These are phyloP conservation scores for Asterochloris erici DNA, from an alignment of 139 green algal species.

Conservation along the genomic window DNA sequence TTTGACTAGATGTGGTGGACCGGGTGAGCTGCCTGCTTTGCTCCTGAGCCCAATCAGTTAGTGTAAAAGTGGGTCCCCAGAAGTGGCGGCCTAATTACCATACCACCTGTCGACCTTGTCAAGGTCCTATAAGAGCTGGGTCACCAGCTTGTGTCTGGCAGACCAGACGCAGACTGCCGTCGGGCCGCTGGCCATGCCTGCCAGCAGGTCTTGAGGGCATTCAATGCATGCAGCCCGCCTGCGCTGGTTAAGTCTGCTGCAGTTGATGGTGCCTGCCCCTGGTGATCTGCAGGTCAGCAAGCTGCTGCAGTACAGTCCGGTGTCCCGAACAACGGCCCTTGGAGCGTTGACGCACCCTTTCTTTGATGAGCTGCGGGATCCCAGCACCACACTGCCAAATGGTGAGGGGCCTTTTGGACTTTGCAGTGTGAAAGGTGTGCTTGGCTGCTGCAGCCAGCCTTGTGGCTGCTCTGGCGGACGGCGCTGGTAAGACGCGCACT, in stretches of 20 bases:
- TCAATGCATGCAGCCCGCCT: background rate
- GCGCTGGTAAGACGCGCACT: too few relatives aligned
- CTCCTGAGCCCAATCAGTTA: too few relatives aligned
- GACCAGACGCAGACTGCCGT: background rate
- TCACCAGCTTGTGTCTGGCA: background rate
- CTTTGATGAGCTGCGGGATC: slow-evolving; percentile 94
- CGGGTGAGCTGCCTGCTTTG: too few relatives aligned
- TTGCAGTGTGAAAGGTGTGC: too few relatives aligned
- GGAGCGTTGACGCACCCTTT: slow-evolving; percentile 88
- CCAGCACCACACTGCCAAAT: slow-evolving; percentile 76
- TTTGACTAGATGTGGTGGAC: too few relatives aligned
- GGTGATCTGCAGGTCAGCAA: slow-evolving; percentile 61
- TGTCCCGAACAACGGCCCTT: slow-evolving; percentile 64
- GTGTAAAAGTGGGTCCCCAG: too few relatives aligned
- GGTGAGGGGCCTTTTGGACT: slow-evolving; percentile 33
- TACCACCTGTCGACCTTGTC: too few relatives aligned
- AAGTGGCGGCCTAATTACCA: too few relatives aligned
- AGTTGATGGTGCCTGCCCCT: too few relatives aligned
- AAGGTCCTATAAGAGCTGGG: too few relatives aligned
- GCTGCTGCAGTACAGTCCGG: slow-evolving; percentile 91
- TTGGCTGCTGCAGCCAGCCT: too few relatives aligned
- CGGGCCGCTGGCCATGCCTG: background rate
- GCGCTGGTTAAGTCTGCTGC: background rate
- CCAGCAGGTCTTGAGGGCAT: background rate
- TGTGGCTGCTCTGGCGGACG: too few relatives aligned